Base-by-base conservation (phyloP, 352 stramenopile genomes). In the Lagenidium giganteum region DNA sequence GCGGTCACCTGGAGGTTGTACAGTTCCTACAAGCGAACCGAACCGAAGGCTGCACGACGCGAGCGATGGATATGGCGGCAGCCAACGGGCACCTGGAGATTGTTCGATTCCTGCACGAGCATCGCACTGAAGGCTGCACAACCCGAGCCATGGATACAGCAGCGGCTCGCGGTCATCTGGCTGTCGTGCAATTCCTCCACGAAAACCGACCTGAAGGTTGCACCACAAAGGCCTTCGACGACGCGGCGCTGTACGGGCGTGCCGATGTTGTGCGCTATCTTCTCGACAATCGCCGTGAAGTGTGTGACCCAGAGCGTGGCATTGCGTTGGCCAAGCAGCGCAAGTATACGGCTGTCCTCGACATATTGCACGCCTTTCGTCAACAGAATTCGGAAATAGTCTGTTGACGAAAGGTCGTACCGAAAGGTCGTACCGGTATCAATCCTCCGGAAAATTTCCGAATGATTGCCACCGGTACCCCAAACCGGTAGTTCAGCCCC, bases 121-220 rank as follows among this genome's bases (percentile, higher is more conserved):
- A 72, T 28, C 39, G 54, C n/a, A 51, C 28, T 2, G 58, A 66
- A 32, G 58, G 27, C 12, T 87, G 73, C 47, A 76, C 67, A 18
- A 79, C 65, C 1, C 53, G 64, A 34, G 70, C 73, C 1, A 83
- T 87, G 66, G 58, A 83, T 51, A 71, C 71, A 29, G 70, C 70
- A 0, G 70, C 66, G 8, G 39, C 65, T 21, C 65, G 59, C 34
- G 55, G 55, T 3, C 68, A 79, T 37, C 32, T 71, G 0, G 68
- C 78, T 7, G 48, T 78, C 8, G 56, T 83, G 22, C 35, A 44
- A 14, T 87, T 64, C 26, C 54, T 87, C 26, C 66, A 83, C 23
- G 58, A 66, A 16, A 73, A 83, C 40, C 68, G 70, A 13, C 44
- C 36, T 0, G 73, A 84, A 47, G 70, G 74, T 0, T 84, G 64